These are phyloP conservation scores for Dictyostelium capitatum DNA, from an alignment of 78 protist species.

Conservation along the genomic window DNA sequence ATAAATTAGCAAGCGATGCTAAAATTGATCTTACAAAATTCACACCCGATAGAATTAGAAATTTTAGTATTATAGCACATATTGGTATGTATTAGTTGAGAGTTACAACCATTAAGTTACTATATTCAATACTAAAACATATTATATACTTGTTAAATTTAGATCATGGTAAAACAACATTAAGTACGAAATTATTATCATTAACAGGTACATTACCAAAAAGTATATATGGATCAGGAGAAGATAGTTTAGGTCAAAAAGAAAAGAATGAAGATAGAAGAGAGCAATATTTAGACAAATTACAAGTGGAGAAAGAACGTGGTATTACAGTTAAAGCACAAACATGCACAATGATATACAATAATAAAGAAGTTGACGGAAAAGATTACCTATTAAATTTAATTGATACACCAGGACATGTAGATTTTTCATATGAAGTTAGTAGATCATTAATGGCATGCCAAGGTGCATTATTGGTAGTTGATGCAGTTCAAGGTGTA, in stretches of 20 bases:
- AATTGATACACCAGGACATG: conserved; percentile 97
- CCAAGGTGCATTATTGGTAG: conserved; percentile 91
- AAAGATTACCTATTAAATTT: conserved; percentile 86
- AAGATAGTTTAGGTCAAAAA: conserved; percentile 47
- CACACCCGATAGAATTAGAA: conserved; percentile 55
- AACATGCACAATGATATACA: conserved; percentile 81
- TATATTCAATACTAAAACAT: too few relatives aligned
- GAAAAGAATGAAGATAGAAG: conserved; percentile 53
- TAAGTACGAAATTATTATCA: conserved; percentile 78
- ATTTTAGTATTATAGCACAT: conserved; percentile 80
- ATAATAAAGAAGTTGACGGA: conserved; percentile 46
- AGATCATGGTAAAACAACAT: conserved; percentile 87
- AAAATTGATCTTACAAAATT: conserved; percentile 55
- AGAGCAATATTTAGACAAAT: conserved; percentile 79
- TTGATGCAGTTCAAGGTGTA: conserved; percentile 91
- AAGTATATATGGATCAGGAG: conserved; percentile 73
- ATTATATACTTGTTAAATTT: too few relatives aligned
- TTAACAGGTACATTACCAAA: conserved; percentile 83
- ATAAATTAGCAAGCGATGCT: background rate
- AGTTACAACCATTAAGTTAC: background rate
- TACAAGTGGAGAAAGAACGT: conserved; percentile 90
- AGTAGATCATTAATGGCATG: conserved; percentile 89
- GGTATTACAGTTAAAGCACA: conserved; percentile 96
- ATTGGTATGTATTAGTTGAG: conserved; percentile 25
- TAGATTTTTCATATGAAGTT: conserved; percentile 93